phyloP scores from a whole-genome alignment of 371 early-diverging fungal species.

The Lichtheimia ramosa region DNA sequence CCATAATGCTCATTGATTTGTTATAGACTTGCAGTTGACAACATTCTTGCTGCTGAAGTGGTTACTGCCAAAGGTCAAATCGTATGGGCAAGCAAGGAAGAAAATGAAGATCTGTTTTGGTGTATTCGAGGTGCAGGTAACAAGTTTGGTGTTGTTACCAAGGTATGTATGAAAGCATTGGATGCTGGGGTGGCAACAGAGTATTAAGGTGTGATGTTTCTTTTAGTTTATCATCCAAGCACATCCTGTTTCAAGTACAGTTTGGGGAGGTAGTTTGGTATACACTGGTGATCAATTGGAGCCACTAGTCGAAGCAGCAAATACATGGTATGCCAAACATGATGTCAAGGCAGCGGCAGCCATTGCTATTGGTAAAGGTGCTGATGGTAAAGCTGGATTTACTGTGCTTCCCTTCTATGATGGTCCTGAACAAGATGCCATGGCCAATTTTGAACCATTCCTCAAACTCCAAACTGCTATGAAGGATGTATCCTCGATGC shows the following conservation, averaged over 20 bases:
- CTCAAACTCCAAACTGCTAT: slow-evolving; percentile 11
- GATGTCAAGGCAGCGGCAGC: slow-evolving; percentile 27
- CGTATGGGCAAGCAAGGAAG: slow-evolving; percentile 32
- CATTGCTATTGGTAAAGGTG: slow-evolving; percentile 20
- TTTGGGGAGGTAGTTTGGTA: slow-evolving; percentile 26
- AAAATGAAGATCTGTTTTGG: slow-evolving; percentile 57
- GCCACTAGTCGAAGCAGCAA: slow-evolving; percentile 22
- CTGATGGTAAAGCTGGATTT: slow-evolving; percentile 20
- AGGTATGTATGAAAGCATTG: slow-evolving; percentile 9
- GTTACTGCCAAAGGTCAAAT: slow-evolving; percentile 51
- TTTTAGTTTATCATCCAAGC: slow-evolving; percentile 25
- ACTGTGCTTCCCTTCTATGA: slow-evolving; percentile 24
- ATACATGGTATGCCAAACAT: slow-evolving; percentile 24
- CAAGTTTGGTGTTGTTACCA: slow-evolving; percentile 59
- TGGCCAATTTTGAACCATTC: slow-evolving; percentile 20
- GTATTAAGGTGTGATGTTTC: no score
- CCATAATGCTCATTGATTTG: no score
- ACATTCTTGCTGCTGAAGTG: slow-evolving; percentile 45
- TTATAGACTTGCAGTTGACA: slow-evolving; percentile 43
- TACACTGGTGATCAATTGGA: slow-evolving; percentile 20
- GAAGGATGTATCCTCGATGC: slow-evolving; percentile 14
- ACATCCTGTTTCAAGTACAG: slow-evolving; percentile 12
- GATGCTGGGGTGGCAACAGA: no score
- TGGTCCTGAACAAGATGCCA: slow-evolving; percentile 18
- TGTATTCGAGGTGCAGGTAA: slow-evolving; percentile 65